Conservation (phyloP, 2,329 filamentous ascomycete genomes). For the Plenodomus biglobosus region DNA sequence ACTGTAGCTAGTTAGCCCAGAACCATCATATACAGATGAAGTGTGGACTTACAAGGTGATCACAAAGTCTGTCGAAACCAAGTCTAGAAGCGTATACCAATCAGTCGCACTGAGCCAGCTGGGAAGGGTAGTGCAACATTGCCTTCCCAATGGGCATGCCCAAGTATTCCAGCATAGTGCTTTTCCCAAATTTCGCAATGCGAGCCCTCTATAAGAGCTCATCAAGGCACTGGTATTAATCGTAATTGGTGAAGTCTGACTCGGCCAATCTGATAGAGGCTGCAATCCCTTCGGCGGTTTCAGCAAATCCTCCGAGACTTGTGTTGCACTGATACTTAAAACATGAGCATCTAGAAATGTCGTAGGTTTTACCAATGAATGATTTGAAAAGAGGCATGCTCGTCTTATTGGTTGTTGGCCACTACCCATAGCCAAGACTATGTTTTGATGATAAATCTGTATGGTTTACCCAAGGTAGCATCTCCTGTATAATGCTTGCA, state of each 20-base stretch:
- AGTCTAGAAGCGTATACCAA: slow-evolving; percentile 3
- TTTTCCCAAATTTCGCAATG: slow-evolving; percentile 9
- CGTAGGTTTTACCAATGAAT: no score
- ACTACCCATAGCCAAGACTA: no score
- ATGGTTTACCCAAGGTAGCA: no score
- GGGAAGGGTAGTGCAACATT: slow-evolving; percentile 4
- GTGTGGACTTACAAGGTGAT: slow-evolving; percentile 10
- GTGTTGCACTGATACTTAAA: no score
- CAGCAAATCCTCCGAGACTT: no score
- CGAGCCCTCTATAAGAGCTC: slow-evolving; percentile 9
- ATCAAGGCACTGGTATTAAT: slow-evolving; percentile 11
- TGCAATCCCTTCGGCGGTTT: slow-evolving; percentile 7
- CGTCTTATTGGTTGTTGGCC: no score
- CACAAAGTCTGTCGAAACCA: slow-evolving; percentile 9
- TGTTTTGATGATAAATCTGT: no score
- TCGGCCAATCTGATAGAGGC: slow-evolving; percentile 13
- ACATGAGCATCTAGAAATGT: no score
- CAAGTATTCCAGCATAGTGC: slow-evolving; percentile 14
- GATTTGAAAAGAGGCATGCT: no score
- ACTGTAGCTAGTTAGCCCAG: no score
- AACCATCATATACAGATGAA: no score
- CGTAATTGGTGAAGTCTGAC: slow-evolving; percentile 15
- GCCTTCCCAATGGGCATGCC: slow-evolving; percentile 10
- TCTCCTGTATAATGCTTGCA: no score
- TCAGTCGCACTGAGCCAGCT: slow-evolving; percentile 7